phyloP scores from a whole-genome alignment of 345 rosid species.

The Carallia pectinifolia region DNA sequence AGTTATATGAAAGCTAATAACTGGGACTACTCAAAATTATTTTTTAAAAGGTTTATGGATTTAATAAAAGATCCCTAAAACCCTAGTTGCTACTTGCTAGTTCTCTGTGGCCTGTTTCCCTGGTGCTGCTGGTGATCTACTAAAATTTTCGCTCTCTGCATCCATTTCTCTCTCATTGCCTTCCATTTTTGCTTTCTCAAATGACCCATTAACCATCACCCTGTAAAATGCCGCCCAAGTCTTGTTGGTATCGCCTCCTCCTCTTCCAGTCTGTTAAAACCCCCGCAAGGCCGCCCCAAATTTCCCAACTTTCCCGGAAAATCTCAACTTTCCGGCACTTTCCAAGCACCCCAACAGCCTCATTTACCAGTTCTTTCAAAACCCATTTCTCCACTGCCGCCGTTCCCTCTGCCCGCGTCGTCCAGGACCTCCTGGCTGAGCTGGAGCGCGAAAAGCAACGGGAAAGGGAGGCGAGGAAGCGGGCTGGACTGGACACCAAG shows the following conservation, averaged over 20 bases:
- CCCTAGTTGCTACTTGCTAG: neutral
- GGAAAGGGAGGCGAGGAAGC: constrained; percentile 63
- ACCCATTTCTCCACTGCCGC: constrained; percentile 39
- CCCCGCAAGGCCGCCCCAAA: neutral
- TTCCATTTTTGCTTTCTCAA: neutral
- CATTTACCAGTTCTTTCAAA: constrained; percentile 27
- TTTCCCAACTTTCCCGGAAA: constrained; percentile 13
- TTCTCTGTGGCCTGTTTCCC: no score
- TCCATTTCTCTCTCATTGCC: neutral
- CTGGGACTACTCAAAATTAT: no score
- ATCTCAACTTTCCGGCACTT: constrained; percentile 15
- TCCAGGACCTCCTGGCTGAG: constrained; percentile 53
- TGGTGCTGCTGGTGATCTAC: no score
- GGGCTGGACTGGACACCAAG: constrained; percentile 63
- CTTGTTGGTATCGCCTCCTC: constrained; percentile 21
- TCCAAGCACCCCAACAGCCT: constrained; percentile 24
- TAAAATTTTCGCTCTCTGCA: neutral
- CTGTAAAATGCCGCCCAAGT: constrained; percentile 5
- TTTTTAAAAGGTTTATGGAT: neutral
- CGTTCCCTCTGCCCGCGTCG: constrained; percentile 23
- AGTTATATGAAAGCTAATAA: no score
- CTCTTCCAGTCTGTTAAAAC: constrained; percentile 17
- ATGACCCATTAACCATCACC: constrained; percentile 5
- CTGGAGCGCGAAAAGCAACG: constrained; percentile 70
- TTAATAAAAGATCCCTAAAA: neutral